Percentiles rank a stretch among this genome's conserved stretches.
These are phyloP conservation scores for Trichoderma sp. DNA, from an alignment of 2,329 filamentous ascomycete genomes.

Conservation along the genomic window DNA sequence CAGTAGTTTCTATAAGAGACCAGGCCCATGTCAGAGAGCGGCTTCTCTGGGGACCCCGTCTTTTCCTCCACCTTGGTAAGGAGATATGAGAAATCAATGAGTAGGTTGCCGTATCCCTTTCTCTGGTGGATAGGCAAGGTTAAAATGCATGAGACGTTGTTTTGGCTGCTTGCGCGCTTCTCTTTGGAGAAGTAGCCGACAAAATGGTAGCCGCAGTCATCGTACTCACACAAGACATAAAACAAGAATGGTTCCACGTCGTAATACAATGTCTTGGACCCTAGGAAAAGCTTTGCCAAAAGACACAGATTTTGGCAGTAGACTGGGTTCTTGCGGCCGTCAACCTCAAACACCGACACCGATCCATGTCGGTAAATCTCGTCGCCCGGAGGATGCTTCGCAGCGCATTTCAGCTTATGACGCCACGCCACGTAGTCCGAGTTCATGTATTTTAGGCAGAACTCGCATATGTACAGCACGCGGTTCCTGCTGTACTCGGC, in stretches of 20 bases:
- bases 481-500: constrained; percentile 97
- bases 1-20: constrained; percentile 98
- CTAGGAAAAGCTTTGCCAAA: constrained; percentile 94
- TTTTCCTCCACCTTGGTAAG: constrained; percentile 91
- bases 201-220: constrained; percentile 90
- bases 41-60: constrained; percentile 95
- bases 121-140: constrained; percentile 95
- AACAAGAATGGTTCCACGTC: constrained; percentile 97
- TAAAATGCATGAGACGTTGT: constrained; percentile 97
- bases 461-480: constrained; percentile 98
- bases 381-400: constrained; percentile 94
- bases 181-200: constrained; percentile 99
- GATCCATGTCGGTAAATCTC: constrained; percentile 94
- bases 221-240: constrained; percentile 94
- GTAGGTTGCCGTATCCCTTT: constrained; percentile 92
- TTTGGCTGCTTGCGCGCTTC: constrained; percentile 89
- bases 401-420: constrained; percentile 94
- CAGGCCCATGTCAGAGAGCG: constrained; percentile 94
- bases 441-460: constrained; percentile 99
- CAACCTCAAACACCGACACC: constrained; percentile 95
- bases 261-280: constrained; percentile 97
- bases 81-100: constrained; percentile 98
- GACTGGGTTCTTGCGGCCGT: constrained; percentile 95
- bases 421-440: constrained; percentile 98
- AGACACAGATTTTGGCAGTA: constrained; percentile 98